Conservation (phyloP, 805 yeast genomes). For the Saccharomycopsis sp. region DNA sequence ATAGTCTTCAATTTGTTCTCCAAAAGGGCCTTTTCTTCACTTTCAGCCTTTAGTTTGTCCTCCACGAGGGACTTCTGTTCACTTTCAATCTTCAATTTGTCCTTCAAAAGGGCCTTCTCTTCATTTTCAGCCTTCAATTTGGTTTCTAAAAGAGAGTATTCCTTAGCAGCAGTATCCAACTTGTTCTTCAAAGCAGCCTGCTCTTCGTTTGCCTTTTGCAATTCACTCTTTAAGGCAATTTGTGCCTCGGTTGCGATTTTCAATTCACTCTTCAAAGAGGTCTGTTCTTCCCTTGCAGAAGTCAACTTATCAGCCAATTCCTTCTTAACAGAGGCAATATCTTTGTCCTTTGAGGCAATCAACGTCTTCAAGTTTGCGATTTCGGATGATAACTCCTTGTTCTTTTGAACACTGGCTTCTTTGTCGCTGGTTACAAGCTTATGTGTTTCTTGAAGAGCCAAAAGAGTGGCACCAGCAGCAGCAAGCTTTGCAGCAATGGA, state of each 20-base stretch:
- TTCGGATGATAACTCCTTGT: background rate
- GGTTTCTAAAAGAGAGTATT: background rate
- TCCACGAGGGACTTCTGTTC: background rate
- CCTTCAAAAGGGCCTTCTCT: background rate
- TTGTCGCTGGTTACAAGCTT: constrained; percentile 26
- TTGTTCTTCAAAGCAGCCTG: background rate
- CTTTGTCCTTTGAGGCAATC: background rate
- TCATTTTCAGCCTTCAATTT: background rate
- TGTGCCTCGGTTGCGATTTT: background rate
- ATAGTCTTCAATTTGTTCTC: background rate
- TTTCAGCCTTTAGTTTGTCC: background rate
- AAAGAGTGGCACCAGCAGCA: constrained; percentile 17
- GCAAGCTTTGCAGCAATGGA: constrained; percentile 10
- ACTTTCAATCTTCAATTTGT: constrained; percentile 1
- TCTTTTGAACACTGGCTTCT: constrained; percentile 2
- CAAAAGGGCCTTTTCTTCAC: background rate
- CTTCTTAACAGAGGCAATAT: background rate
- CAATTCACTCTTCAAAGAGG: background rate
- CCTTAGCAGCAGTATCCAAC: background rate
- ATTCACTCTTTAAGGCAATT: background rate
- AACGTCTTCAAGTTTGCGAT: background rate
- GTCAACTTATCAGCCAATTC: background rate
- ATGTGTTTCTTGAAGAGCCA: constrained; percentile 17
- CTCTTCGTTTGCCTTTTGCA: background rate
- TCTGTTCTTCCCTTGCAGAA: background rate